A percentile compares a stretch with the other conserved stretches of the same genome.
These are phyloP conservation scores for Pinus taeda DNA, from an alignment of 75 land plant genomes.

Conservation along the genomic window DNA sequence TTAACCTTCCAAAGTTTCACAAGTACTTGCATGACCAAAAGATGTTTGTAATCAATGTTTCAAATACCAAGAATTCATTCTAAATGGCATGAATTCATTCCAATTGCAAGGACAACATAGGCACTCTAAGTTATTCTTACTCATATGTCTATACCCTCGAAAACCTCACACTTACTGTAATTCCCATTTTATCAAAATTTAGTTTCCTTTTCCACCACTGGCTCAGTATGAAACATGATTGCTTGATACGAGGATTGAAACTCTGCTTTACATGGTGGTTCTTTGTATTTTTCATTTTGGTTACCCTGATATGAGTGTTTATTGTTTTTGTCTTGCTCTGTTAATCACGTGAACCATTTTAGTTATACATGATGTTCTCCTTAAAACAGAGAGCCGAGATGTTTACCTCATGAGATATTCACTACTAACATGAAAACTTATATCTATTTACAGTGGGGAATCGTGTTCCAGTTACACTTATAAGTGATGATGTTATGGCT, in stretches of 20 bases:
- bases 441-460: conserved; percentile 56
- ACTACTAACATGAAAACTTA: not conserved
- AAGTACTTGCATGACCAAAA: no score
- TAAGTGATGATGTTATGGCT: conserved; percentile 54
- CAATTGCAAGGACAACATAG: no score
- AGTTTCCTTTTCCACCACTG: not conserved
- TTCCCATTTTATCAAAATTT: not conserved
- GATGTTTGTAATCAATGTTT: no score
- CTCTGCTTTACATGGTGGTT: not conserved
- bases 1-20: no score
- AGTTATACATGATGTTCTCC: not conserved
- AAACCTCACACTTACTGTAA: not conserved
- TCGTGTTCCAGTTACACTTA: conserved; percentile 46
- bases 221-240: not conserved
- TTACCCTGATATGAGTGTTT: not conserved
- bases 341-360: no score
- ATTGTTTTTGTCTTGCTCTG: not conserved
- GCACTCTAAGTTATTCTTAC: not conserved
- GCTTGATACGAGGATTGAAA: not conserved
- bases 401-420: not conserved
- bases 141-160: not conserved
- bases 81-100: no score
- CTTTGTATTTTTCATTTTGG: not conserved
- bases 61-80: no score
- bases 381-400: not conserved